Base-by-base conservation (phyloP, 2,329 filamentous ascomycete species). In the Phoma herbarum region DNA sequence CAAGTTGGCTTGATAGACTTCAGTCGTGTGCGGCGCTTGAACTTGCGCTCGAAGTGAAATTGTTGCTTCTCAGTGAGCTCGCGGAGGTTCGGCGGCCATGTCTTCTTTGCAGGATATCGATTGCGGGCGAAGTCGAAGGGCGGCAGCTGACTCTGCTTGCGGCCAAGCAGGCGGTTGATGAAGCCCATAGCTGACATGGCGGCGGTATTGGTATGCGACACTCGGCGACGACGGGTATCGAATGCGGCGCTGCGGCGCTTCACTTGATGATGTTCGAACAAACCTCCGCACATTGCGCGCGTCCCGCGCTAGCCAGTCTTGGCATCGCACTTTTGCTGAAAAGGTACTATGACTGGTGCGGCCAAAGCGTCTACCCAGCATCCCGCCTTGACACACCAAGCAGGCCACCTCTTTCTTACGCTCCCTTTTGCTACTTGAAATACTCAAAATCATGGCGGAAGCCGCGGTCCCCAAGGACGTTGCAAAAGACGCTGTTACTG, bases 61-160 rank as follows among this genome's bases (percentile, higher is more conserved):
- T 93, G 88, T 71, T 93, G 87, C 75, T 90, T 90, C 45, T 83
- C 79, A 35, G 86, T 86, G 59, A 94, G 84, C 72, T 86, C 85
- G 62, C 83, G 79, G 77, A 94, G 90, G 76, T 93, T 88, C 12
- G 91, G 91, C 57, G 91, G 91, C 91, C 91, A 94, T 64, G 86
- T 80, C 73, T 89, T 90, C 77, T 90, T 89, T 47, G 87, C 85
- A 69, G 81, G 85, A 79, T 86, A 88, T 5, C 84, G 84, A 71
- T 86, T 88, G 60, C 77, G 82, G 63, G 83, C 80, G 61, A 82
- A 77, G 54, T 79, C 70, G 65, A 77, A 78, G 37, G 70, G 67
- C 45, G 73, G 72, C 41, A 73, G 67, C 46, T 61, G 65, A 52
- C 63, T 72, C 52, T 79, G 77, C 28, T 81, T 75, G 56, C 83